Percentiles rank a stretch among this genome's conserved stretches.
These are phyloP conservation scores for Spizellomyces sp. DNA, from an alignment of 192 early-diverging fungal species.

Conservation along the genomic window DNA sequence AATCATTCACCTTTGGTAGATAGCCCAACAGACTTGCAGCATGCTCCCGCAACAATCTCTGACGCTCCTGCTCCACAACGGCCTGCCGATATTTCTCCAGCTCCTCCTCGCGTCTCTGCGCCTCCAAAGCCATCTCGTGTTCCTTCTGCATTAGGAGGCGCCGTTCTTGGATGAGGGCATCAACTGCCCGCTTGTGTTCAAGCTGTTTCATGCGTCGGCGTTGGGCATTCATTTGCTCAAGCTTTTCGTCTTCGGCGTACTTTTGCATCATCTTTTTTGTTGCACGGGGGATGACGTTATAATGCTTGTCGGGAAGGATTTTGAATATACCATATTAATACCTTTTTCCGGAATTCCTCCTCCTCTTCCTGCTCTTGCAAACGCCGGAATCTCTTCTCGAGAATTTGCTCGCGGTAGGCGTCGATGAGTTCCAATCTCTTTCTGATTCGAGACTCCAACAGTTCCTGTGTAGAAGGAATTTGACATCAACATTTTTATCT, in stretches of 20 bases:
- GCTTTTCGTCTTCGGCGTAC: constrained; percentile 58
- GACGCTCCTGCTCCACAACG: constrained; percentile 65
- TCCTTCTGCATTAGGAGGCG: constrained; percentile 40
- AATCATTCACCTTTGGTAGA: constrained; percentile 53
- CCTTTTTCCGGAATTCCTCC: constrained; percentile 41
- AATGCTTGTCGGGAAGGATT: background rate
- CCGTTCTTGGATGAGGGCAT: constrained; percentile 56
- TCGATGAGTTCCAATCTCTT: constrained; percentile 60
- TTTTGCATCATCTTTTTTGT: constrained; percentile 54
- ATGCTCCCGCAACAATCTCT: constrained; percentile 63
- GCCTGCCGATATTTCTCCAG: constrained; percentile 50
- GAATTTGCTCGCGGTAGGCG: constrained; percentile 56
- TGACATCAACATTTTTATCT: background rate
- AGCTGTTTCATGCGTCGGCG: constrained; percentile 60
- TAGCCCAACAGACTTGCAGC: constrained; percentile 56
- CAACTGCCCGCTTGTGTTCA: constrained; percentile 60
- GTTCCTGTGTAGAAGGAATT: constrained; percentile 27
- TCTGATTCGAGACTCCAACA: constrained; percentile 48
- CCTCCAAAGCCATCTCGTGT: constrained; percentile 37
- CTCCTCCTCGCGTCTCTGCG: constrained; percentile 41
- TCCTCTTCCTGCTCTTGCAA: constrained; percentile 51
- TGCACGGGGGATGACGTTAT: background rate
- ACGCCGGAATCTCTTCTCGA: constrained; percentile 46
- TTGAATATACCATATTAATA: constrained; percentile 38
- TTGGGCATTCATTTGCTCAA: constrained; percentile 59